Conservation (phyloP, 2,329 filamentous ascomycete species). For the Ascochyta pisi region DNA sequence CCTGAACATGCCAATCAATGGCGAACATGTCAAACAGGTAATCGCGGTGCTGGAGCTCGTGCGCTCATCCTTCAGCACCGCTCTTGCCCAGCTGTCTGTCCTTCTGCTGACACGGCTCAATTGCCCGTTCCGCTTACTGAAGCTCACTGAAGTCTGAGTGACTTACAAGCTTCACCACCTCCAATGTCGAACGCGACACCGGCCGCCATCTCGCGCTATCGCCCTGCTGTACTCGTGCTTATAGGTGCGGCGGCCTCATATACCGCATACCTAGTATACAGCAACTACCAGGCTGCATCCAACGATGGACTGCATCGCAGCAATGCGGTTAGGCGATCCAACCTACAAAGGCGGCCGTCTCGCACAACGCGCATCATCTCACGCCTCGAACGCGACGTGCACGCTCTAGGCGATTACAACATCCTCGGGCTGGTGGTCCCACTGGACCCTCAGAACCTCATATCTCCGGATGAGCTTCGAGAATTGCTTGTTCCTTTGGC, state of each 20-base stretch:
- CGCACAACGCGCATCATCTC: slow-evolving; percentile 25
- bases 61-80: slow-evolving; percentile 6
- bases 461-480: slow-evolving; percentile 30
- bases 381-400: slow-evolving; percentile 28
- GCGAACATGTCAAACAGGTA: slow-evolving; percentile 22
- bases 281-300: slow-evolving; percentile 41
- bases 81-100: slow-evolving; percentile 1
- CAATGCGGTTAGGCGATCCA: slow-evolving; percentile 68
- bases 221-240: slow-evolving; percentile 61
- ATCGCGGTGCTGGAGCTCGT: slow-evolving; percentile 19
- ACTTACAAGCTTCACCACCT: slow-evolving; percentile 7
- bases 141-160: neutral
- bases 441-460: slow-evolving; percentile 33
- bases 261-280: slow-evolving; percentile 66
- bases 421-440: slow-evolving; percentile 33
- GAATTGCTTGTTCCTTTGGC: slow-evolving; percentile 26
- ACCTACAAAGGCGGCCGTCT: slow-evolving; percentile 41
- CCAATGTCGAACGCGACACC: slow-evolving; percentile 43
- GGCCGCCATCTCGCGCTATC: slow-evolving; percentile 48
- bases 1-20: neutral
- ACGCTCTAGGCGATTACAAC: slow-evolving; percentile 35
- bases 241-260: slow-evolving; percentile 65
- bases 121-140: neutral
- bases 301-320: slow-evolving; percentile 63
- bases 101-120: neutral